Evolutionary conservation across 208 protist genomes (phyloP), one percentile per base, ranked within the genome.

Genomic region (Wallacemonas sp.): DNA sequence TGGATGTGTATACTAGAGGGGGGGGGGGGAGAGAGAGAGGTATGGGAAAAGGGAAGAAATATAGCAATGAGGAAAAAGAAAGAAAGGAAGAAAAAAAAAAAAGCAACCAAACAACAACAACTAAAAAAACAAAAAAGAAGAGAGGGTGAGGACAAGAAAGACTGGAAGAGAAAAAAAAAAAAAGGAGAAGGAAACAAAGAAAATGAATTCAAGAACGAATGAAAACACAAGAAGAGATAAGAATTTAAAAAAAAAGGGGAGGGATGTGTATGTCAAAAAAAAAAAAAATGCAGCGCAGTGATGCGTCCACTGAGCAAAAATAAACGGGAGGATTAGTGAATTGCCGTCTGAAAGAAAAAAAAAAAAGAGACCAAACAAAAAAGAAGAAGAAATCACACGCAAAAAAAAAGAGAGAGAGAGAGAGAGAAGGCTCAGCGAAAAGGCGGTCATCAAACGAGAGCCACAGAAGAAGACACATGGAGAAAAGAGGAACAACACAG

Each of bases 161-260:
- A 49, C 17, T 5, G 44, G 6, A 49, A 8, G 5, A n/a, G 44
- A n/a, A 22, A n/a, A 22, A n/a, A 49, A n/a, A 53, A 59, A 59
- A 59, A n/a, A 53, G 49, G 47, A 59, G 30, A 68, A 59, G 4
- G 39, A 59, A 59, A 30, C 53, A 39, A 56, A 55, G 33, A 27
- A 47, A 21, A n/a, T n/a, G n/a, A n/a, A n/a, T n/a, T n/a, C n/a
- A n/a, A n/a, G n/a, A n/a, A n/a, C n/a, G n/a, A n/a, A n/a, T n/a
- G n/a, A n/a, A n/a, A 54, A 4, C 14, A 19, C 14, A 46, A 46
- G 14, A 19, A 19, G 5, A 46, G 17, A 46, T 11, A 5, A 46
- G 22, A 46, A 24, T 14, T 14, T 17, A 6, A 41, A 41, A 41
- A 14, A 41, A 14, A 17, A 14, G 6, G 36, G 36, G 6, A 17